A percentile compares a stretch with the other conserved stretches of the same genome.
phyloP scores from a whole-genome alignment of 2,329 filamentous ascomycete genomes.

The Aspergillus costaricaensis region DNA sequence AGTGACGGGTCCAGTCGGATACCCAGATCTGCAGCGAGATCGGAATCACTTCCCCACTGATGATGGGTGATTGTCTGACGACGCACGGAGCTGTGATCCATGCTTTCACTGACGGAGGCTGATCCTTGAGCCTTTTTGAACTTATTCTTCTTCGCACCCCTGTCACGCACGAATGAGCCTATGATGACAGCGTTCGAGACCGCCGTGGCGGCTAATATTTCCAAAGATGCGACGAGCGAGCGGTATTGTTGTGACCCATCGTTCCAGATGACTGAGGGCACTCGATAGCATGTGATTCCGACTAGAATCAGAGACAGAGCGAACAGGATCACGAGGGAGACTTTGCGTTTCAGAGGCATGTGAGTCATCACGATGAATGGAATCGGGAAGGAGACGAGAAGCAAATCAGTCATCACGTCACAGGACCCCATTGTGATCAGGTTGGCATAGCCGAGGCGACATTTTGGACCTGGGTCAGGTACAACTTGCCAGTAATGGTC shows the following conservation, averaged over 20 bases:
- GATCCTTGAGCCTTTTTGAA: conserved; percentile 58
- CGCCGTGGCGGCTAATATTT: conserved; percentile 83
- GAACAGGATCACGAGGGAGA: conserved; percentile 78
- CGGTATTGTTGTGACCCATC: conserved; percentile 80
- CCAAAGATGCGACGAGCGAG: conserved; percentile 83
- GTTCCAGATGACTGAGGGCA: conserved; percentile 72
- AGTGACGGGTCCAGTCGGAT: conserved; percentile 63
- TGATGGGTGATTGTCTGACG: conserved; percentile 63
- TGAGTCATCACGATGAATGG: conserved; percentile 79
- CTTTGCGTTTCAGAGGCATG: conserved; percentile 75
- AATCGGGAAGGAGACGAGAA: conserved; percentile 85
- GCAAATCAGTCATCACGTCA: conserved; percentile 84
- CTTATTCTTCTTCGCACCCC: conserved; percentile 85
- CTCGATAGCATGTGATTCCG: conserved; percentile 74
- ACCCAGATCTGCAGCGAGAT: conserved; percentile 79
- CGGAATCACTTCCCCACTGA: conserved; percentile 87
- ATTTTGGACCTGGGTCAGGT: conserved; percentile 83
- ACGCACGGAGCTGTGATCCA: conserved; percentile 41
- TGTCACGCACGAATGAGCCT: conserved; percentile 87
- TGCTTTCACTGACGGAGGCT: conserved; percentile 53
- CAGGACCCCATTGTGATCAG: conserved; percentile 86
- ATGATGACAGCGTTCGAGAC: conserved; percentile 88
- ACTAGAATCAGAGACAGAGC: conserved; percentile 80
- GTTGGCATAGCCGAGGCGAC: conserved; percentile 83
- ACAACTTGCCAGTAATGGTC: conserved; percentile 74